Conservation (phyloP, 768 basidiomycete genomes). For the Boletus rubescentipes region DNA sequence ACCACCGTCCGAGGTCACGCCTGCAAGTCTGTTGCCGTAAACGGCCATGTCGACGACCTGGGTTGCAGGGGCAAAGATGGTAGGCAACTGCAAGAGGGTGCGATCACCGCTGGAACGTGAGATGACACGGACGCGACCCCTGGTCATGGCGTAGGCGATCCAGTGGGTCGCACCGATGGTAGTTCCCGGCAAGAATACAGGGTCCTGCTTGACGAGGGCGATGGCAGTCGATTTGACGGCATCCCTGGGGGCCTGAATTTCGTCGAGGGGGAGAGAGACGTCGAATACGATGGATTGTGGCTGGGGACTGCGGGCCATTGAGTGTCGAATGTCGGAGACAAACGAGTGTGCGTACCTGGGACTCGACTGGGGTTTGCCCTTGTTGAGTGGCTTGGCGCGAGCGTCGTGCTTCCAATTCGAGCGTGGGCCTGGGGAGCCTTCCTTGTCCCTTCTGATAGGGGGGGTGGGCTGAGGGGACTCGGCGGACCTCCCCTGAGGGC, state of each 20-base stretch:
- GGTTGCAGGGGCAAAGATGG: slow-evolving; percentile 56
- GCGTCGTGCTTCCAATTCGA: slow-evolving; percentile 38
- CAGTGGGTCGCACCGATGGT: slow-evolving; percentile 90
- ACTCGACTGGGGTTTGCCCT: slow-evolving; percentile 51
- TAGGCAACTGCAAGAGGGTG: slow-evolving; percentile 75
- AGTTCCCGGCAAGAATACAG: slow-evolving; percentile 79
- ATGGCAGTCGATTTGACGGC: slow-evolving; percentile 88
- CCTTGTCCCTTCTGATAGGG: slow-evolving; percentile 57
- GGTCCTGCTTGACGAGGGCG: slow-evolving; percentile 82
- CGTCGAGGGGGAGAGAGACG: slow-evolving; percentile 68
- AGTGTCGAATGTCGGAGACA: not conserved
- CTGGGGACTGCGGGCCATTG: slow-evolving; percentile 44
- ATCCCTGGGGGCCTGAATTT: slow-evolving; percentile 74
- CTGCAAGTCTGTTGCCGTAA: slow-evolving; percentile 76
- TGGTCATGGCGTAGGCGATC: slow-evolving; percentile 92
- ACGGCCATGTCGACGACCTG: slow-evolving; percentile 87
- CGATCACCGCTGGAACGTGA: slow-evolving; percentile 87
- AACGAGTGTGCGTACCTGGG: slow-evolving; percentile 46
- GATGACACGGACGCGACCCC: slow-evolving; percentile 87
- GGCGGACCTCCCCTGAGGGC: too few relatives aligned
- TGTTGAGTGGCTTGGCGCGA: slow-evolving; percentile 38
- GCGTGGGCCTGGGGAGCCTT: slow-evolving; percentile 66
- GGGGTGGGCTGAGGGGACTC: slow-evolving; percentile 51
- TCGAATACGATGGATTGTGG: slow-evolving; percentile 73
- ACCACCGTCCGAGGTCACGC: slow-evolving; percentile 85